Base-by-base conservation (phyloP, 495 filamentous ascomycete species). In the Penicillium bovifimosum region DNA sequence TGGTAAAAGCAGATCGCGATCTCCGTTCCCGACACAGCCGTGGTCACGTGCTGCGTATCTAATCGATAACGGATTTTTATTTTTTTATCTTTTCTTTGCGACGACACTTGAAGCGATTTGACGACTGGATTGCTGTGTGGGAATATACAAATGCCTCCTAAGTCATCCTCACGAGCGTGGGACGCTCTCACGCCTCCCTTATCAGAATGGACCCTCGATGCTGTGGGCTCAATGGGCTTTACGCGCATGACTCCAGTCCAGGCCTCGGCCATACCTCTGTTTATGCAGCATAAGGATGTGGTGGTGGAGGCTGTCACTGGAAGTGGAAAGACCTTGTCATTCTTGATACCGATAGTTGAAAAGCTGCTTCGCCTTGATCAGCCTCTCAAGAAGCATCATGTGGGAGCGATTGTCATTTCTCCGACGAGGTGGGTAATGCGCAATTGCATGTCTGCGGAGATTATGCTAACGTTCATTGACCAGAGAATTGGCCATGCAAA, bases 261-360 rank as follows among this genome's bases (percentile, higher is more conserved):
- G 67, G 88, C 91, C 18, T 91, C 87, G n/a, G 86, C 86, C 13
- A 89, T 97, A 56, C 91, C 92, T 9, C 79, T 96, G 13, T 95
- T 96, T 67, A 83, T 89, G 71, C 85, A 84, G 7, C 89, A 97
- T 68, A 96, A 96, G 60, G 93, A 97, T 71, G 91, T 97, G 0
- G 92, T 97, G 3, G 92, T 96, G 26, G 91, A 96, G 67, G 95
- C 93, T 2, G 93, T 96, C 7, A 98, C 93, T 2, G 93, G 95
- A 7, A 93, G 87, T 63, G 93, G 93, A 39, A 98, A 98, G 70
- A 97, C 93, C 0, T 72, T 96, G 36, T 86, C 90, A 2, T 97
- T 93, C 61, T 69, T 98, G 41, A 87, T 98, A 24, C 93, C 93
- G 0, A 72, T 96, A 2, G 77, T 96, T 10, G 90, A 96, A 65